Base-by-base conservation (phyloP, 306 rosid genomes). In the Vigna nakashimae region DNA sequence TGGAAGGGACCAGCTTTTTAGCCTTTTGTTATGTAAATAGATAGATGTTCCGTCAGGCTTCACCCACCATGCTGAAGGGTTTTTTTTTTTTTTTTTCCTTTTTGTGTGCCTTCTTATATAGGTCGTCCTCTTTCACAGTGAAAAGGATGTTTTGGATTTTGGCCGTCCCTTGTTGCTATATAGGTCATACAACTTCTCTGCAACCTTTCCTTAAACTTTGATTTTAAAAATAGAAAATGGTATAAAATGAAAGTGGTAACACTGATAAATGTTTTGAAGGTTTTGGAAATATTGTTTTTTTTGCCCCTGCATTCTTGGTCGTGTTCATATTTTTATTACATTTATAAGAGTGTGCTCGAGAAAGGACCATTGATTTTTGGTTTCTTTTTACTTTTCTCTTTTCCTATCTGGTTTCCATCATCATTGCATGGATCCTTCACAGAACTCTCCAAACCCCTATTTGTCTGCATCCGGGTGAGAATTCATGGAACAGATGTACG, bases 1-100 rank as follows among this genome's bases (percentile, higher is more conserved):
- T 94, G 98, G 98, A 90, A 89, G 83, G 91, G 89, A 85, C 28
- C 10, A 11, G 16, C 10, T 11, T 30, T 7, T 18, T 51, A 32
- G 51, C 51, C n/a, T 18, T 48, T 1, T 40, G 6, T 65, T 40
- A 38, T 40, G 32, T 40, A 65, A 2, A 65, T 53, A 78, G 8
- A 65, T 53, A 78, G 65, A 45, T 51, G 71, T 72, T 59, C 64
- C 69, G 60, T 63, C 28, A 45, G 49, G 69, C 7, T 36, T 64
- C 48, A 16, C 28, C 80, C 62, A 59, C 49, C 42, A 46, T 13
- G 28, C 18, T 5, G 12, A 49, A 16, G 59, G 10, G 56, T 46
- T 51, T 64, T 69, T 30, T 83, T 22, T 56, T 36, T 24, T 65
- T 50, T 63, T 53, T 53, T 26, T 76, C n/a, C n/a, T n/a, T n/a